Evolutionary conservation across 192 early-diverging fungal genomes (phyloP).

Genomic region (Backusella parvicylindrica): DNA sequence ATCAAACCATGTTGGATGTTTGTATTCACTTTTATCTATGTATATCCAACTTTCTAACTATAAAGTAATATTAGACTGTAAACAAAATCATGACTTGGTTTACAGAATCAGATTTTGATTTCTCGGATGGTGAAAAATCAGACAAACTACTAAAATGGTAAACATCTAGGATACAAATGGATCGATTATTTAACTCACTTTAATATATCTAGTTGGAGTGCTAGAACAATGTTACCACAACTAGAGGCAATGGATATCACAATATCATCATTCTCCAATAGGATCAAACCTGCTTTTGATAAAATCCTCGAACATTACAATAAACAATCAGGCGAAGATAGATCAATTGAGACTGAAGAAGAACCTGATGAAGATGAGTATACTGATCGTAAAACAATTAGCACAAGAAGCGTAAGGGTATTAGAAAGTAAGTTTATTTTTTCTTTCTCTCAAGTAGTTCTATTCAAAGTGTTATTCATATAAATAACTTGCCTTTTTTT

Average conservation of each 20-base stretch:
- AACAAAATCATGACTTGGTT: not conserved
- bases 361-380: not conserved
- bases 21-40: not conserved
- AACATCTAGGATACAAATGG: not conserved
- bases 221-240: conserved; percentile 9
- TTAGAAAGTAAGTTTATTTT: not conserved
- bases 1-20: not conserved
- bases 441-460: no score
- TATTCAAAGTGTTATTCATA: not conserved
- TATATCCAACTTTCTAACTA: no score
- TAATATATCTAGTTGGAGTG: conserved; percentile 18
- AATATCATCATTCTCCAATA: not conserved
- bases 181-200: not conserved
- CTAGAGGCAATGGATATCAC: conserved; percentile 18
- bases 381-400: not conserved
- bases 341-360: not conserved
- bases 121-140: not conserved
- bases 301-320: not conserved
- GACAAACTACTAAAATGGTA: not conserved
- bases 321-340: not conserved
- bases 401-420: not conserved
- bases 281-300: conserved; percentile 14
- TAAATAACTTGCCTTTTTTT: not conserved
- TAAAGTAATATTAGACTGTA: not conserved
- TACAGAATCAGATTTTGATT: not conserved